Base-by-base conservation (phyloP, 768 basidiomycete genomes). In the Pleurotus giganteus region DNA sequence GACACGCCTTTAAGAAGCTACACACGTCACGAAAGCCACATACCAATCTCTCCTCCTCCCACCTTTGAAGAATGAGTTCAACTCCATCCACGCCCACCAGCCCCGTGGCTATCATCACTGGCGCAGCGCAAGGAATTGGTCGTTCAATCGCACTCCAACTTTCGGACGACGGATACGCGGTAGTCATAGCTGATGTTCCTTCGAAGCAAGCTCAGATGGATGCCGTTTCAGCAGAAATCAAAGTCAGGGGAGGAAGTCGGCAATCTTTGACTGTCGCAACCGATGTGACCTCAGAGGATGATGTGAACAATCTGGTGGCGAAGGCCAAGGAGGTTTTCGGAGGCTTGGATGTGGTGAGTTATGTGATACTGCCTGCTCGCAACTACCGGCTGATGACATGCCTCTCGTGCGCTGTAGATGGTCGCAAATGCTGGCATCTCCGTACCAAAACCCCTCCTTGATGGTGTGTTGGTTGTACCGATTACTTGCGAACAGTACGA, bases 91-190 rank as follows among this genome's bases (percentile, higher is more conserved):
- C 13, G 11, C 15, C 28, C 13, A 12, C 13, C 24, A 26, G 24
- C n/a, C 15, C 8, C 12, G 63, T 61, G 13, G 70, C 70, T 1
- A 55, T 71, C 19, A 59, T 72, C 17, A 72, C 71, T 2, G 71
- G 71, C 4, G 66, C 63, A 9, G 69, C 72, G 0, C 65, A 67
- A 53, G 72, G 71, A 24, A 68, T 73, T 23, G 72, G 72, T 13
- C 53, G 59, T 3, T 64, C 68, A 8, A 70, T 69, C 19, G 71
- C 70, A 4, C 60, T 68, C 4, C 65, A 66, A 0, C 65, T 73
- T 9, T 71, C 69, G 4, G 47, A 59, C 1, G 72, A 73, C 47
- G 72, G 72, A 8, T 59, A 67, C 9, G 60, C 68, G 47, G 63
- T 73, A 4, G 66, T 59, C 3, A 56, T 73, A 23, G 57, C 60